Evolutionary conservation across 306 rosid genomes (phyloP).

Genomic region (Medicago arabica): DNA sequence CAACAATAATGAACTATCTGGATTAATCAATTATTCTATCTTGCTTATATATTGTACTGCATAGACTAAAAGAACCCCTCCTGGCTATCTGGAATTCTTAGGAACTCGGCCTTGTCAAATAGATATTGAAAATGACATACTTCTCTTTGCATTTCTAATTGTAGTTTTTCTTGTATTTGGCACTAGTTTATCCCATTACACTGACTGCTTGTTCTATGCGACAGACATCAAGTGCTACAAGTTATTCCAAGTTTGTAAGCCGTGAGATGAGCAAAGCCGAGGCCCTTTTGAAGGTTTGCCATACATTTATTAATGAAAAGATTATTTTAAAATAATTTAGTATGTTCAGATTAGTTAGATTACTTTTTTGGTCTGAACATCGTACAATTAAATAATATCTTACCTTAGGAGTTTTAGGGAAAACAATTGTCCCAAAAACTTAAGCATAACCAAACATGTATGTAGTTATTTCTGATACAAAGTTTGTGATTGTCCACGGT

Average conservation of each 20-base stretch:
- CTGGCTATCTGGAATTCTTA: slow-evolving; percentile 7
- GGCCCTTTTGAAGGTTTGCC: slow-evolving; percentile 90
- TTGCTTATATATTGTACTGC: slow-evolving; percentile 17
- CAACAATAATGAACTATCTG: slow-evolving; percentile 9
- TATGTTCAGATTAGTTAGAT: slow-evolving; percentile 18
- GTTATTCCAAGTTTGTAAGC: slow-evolving; percentile 92
- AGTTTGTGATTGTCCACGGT: slow-evolving; percentile 35
- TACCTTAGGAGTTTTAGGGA: not conserved
- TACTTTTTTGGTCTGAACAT: slow-evolving; percentile 6
- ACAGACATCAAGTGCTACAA: slow-evolving; percentile 93
- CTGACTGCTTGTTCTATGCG: slow-evolving; percentile 37
- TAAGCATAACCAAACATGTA: slow-evolving; percentile 27
- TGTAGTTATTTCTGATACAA: slow-evolving; percentile 31
- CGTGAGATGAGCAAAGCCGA: slow-evolving; percentile 99
- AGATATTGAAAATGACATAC: slow-evolving; percentile 10
- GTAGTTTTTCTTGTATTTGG: slow-evolving; percentile 21
- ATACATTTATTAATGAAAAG: slow-evolving; percentile 21
- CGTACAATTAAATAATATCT: slow-evolving; percentile 16
- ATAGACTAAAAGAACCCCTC: slow-evolving; percentile 12
- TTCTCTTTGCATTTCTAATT: slow-evolving; percentile 24
- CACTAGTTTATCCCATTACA: slow-evolving; percentile 12
- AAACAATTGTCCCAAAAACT: not conserved
- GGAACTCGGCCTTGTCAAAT: slow-evolving; percentile 18
- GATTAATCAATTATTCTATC: slow-evolving; percentile 15
- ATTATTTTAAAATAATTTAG: slow-evolving; percentile 9